Percentiles rank a stretch among this genome's conserved stretches.
These are phyloP conservation scores for Endocarpon pusillum DNA, from an alignment of 495 filamentous ascomycete genomes.

Conservation along the genomic window DNA sequence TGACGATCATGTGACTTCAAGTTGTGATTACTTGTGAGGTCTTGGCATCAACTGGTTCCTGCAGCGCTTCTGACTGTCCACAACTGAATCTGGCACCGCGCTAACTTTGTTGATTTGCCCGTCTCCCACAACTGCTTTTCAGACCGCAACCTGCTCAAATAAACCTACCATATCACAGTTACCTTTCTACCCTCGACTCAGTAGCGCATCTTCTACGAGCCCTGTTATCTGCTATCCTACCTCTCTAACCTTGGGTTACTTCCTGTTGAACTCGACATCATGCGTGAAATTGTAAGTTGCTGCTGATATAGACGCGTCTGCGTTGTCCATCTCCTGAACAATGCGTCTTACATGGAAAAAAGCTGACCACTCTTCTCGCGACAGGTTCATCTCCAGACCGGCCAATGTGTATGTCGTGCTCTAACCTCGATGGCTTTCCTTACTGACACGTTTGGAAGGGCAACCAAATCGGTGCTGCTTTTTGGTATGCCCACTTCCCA, in stretches of 20 bases:
- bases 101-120: no score
- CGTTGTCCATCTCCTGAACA: constrained; percentile 10
- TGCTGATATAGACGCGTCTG: constrained; percentile 12
- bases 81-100: no score
- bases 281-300: constrained; percentile 86
- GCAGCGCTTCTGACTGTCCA: no score
- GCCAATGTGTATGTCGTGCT: constrained; percentile 70
- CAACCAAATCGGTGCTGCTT: constrained; percentile 99
- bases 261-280: constrained; percentile 30
- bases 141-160: no score
- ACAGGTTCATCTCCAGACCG: constrained; percentile 96
- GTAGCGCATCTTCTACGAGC: constrained; percentile 13
- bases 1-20: no score
- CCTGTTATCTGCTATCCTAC: constrained; percentile 13
- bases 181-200: constrained; percentile 11
- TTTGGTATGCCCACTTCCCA: constrained; percentile 50
- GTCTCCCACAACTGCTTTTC: no score
- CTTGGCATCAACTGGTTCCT: no score
- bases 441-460: constrained; percentile 35
- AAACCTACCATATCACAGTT: constrained; percentile 9
- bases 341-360: constrained; percentile 21
- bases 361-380: constrained; percentile 20
- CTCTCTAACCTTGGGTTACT: constrained; percentile 11
- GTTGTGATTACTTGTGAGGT: no score
- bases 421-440: background rate